phyloP scores from a whole-genome alignment of 352 stramenopile species.

The Globisporangium radiosum region DNA sequence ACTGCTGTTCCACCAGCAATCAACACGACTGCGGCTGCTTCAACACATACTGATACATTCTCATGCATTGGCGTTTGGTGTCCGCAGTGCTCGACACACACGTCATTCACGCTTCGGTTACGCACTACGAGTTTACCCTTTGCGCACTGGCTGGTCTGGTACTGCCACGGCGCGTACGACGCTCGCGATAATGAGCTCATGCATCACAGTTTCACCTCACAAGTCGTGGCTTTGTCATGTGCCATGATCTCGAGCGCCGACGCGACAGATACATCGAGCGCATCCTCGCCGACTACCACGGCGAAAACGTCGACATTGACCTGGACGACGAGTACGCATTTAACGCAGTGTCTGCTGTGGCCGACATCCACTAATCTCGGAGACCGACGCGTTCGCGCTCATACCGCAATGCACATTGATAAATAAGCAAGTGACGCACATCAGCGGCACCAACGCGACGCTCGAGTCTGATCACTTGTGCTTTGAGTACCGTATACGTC shows the following conservation, averaged over 20 bases:
- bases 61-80: too few species aligned
- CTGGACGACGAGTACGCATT: neutral
- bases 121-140: too few species aligned
- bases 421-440: conserved; percentile 18
- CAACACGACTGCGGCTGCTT: too few species aligned
- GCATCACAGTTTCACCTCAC: too few species aligned
- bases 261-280: conserved; percentile 35
- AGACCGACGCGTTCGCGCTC: conserved; percentile 21
- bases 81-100: too few species aligned
- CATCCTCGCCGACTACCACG: conserved; percentile 33
- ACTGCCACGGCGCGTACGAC: too few species aligned
- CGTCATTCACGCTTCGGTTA: too few species aligned
- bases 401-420: conserved; percentile 25
- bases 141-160: too few species aligned
- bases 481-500: conserved; percentile 30
- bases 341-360: neutral
- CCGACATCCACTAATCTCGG: conserved; percentile 17
- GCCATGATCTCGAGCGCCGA: conserved; percentile 25
- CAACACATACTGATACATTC: too few species aligned
- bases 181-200: too few species aligned
- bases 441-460: conserved; percentile 1
- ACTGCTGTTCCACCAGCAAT: too few species aligned
- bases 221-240: conserved; percentile 17
- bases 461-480: conserved; percentile 13
- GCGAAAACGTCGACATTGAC: conserved; percentile 23